Conservation (phyloP, 257 asterid species). For the Perilla frutescens region DNA sequence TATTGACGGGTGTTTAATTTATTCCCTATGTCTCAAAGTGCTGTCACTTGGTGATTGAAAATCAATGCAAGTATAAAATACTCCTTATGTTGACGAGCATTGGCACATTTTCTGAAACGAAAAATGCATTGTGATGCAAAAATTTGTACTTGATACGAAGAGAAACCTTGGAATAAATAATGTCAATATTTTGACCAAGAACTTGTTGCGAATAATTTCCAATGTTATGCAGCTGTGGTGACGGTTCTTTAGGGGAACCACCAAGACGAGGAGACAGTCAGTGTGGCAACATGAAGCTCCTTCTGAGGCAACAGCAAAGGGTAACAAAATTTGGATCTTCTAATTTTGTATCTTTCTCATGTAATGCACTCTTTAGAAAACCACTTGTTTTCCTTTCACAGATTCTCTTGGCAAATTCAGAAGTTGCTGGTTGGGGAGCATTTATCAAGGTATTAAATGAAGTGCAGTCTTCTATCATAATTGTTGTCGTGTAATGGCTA, state of each 20-base stretch:
- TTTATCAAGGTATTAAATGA: slow-evolving; percentile 71
- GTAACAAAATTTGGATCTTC: slow-evolving; percentile 47
- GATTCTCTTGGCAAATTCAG: slow-evolving; percentile 88
- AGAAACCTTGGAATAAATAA: too few species aligned
- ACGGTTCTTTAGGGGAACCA: slow-evolving; percentile 77
- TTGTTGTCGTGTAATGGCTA: slow-evolving; percentile 18
- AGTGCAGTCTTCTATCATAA: slow-evolving; percentile 11
- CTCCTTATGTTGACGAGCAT: too few species aligned
- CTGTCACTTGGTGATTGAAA: too few species aligned
- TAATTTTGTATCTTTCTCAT: slow-evolving; percentile 16
- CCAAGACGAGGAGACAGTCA: slow-evolving; percentile 87
- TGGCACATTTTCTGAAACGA: too few species aligned
- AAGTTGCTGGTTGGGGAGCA: slow-evolving; percentile 99
- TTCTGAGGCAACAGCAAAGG: slow-evolving; percentile 91
- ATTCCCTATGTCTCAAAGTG: too few species aligned
- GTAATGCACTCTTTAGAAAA: slow-evolving; percentile 13
- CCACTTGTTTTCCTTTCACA: slow-evolving; percentile 30
- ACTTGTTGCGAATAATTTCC: slow-evolving; percentile 12
- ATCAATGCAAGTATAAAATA: too few species aligned
- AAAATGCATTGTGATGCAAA: too few species aligned
- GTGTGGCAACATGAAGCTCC: slow-evolving; percentile 96
- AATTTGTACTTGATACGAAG: too few species aligned
- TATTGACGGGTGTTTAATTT: too few species aligned
- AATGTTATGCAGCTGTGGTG: slow-evolving; percentile 76
- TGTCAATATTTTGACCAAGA: not conserved